Evolutionary conservation across 352 stramenopile genomes (phyloP).

Genomic region (Blastocystis sp.): DNA sequence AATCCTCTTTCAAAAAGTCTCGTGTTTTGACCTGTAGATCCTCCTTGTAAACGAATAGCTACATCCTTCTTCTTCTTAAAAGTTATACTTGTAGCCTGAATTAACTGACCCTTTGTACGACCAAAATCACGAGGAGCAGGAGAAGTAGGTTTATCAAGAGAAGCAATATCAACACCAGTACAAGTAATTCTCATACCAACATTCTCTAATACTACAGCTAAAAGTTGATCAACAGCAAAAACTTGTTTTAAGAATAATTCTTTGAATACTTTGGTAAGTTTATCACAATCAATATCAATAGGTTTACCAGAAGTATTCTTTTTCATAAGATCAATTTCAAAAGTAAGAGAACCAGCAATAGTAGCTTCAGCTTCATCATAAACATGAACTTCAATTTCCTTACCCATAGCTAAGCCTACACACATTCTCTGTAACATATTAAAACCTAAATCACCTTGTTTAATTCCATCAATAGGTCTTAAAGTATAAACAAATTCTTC

Average conservation of each 20-base stretch:
- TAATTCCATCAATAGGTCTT: slow-evolving; percentile 22
- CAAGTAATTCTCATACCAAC: slow-evolving; percentile 32
- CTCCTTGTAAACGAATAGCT: slow-evolving; percentile 34
- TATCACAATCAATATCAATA: slow-evolving; percentile 35
- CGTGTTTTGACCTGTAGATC: slow-evolving; percentile 28
- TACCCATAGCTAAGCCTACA: slow-evolving; percentile 10
- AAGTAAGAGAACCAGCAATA: slow-evolving; percentile 21
- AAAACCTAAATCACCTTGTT: slow-evolving; percentile 4
- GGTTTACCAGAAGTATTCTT: slow-evolving; percentile 33
- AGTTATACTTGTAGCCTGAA: slow-evolving; percentile 27
- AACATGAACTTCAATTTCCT: slow-evolving; percentile 21
- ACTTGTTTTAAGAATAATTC: slow-evolving; percentile 41
- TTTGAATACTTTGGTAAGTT: slow-evolving; percentile 39
- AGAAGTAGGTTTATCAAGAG: slow-evolving; percentile 47
- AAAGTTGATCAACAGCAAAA: slow-evolving; percentile 42
- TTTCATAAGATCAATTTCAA: slow-evolving; percentile 29
- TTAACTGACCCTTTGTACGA: slow-evolving; percentile 41
- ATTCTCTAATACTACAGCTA: slow-evolving; percentile 42
- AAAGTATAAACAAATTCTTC: slow-evolving; percentile 34
- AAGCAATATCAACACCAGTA: slow-evolving; percentile 43
- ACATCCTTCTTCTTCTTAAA: slow-evolving; percentile 42
- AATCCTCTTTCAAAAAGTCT: slow-evolving; percentile 38
- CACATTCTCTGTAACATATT: slow-evolving; percentile 35
- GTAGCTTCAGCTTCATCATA: slow-evolving; percentile 19
- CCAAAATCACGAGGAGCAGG: slow-evolving; percentile 39